Base-by-base conservation (phyloP, 768 basidiomycete species). In the Boletus bicolor region DNA sequence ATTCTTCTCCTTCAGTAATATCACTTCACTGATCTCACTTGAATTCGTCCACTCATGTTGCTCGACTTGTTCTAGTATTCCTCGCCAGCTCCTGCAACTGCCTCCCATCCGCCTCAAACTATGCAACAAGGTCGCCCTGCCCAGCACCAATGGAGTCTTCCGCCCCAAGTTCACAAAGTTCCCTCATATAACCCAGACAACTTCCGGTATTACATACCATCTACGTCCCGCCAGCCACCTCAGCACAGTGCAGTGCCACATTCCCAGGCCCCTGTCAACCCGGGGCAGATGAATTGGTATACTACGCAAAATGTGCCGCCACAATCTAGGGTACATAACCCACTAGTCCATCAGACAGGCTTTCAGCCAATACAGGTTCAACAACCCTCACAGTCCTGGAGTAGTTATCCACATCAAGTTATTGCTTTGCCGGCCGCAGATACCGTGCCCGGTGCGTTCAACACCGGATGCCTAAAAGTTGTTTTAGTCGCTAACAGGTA, bases 1-100 rank as follows among this genome's bases (percentile, higher is more conserved):
- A 49, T 43, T 24, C 60, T 38, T 15, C 59, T 36, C 50, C 57
- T 49, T 47, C 54, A 15, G 68, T 70, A 59, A 59, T 43, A 32
- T 49, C 30, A 26, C 21, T 42, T 46, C 28, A 12, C 47, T 51
- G 6, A 12, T 37, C 14, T 46, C 12, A 26, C 15, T 46, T 12
- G 21, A 24, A 24, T 37, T 48, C 24, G 7, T 46, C 30, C 38
- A 42, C 57, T 61, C 28, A 68, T 19, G n/a, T 52, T 26, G 15
- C 11, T 54, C 21, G 32, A 26, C 24, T 50, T 51, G n/a, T 35
- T 56, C 24, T n/a, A 69, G 67, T 34, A 56, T 51, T 34, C 53
- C 21, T 36, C 54, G 12, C 32, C 47, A 30, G 37, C 38, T 8
- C 47, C 55, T 28, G 8, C 43, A 15, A 21, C 36, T 3, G 19